Base-by-base conservation (phyloP, 1,284 basidiomycete genomes). In the Tausonia pullulans region DNA sequence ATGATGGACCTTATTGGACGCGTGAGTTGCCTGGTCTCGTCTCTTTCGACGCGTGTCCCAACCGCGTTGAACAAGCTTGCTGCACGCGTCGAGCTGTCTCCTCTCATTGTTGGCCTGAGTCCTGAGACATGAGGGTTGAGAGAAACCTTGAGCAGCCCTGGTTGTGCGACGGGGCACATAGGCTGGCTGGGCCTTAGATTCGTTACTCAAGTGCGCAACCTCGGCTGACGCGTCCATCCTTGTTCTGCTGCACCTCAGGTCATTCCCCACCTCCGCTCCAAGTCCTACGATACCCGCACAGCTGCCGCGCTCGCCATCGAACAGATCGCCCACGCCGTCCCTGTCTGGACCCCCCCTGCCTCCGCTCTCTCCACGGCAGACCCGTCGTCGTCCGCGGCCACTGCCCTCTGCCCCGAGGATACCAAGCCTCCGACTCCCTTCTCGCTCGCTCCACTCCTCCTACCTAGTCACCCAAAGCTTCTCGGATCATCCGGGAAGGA, bases 231-330 rank as follows among this genome's bases (percentile, higher is more conserved):
- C 46, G 11, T 16, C 43, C 43, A 9, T 63, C 50, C 46, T 50
- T 58, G 48, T 11, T 45, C 16, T 16, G 11, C 46, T 13, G 27
- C 54, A 10, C 55, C 49, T 51, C 74, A 75, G 54, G 67, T 78
- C 48, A 65, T 76, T 14, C 75, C 77, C 2, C 69, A 75, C n/a
- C 70, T 78, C 13, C 69, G 68, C 27, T 72, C 71, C 13, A 73
- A 73, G 43, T 70, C 70, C 5, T 77, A 74, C 45, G 77, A 78
- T 8, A 76, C 75, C 8, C 69, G 77, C 5, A 69, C 74, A 56
- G 76, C 77, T 0, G 75, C 75, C 0, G 74, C 76, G 0, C 64
- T 73, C 41, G 74, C 77, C 0, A 67, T 77, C 11, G 74, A 75
- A 3, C 66, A 73, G 8, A 69, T 78, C 50, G 74, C 73, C 2